Conservation (phyloP, 306 rosid species). For the Alnus glutinosa region DNA sequence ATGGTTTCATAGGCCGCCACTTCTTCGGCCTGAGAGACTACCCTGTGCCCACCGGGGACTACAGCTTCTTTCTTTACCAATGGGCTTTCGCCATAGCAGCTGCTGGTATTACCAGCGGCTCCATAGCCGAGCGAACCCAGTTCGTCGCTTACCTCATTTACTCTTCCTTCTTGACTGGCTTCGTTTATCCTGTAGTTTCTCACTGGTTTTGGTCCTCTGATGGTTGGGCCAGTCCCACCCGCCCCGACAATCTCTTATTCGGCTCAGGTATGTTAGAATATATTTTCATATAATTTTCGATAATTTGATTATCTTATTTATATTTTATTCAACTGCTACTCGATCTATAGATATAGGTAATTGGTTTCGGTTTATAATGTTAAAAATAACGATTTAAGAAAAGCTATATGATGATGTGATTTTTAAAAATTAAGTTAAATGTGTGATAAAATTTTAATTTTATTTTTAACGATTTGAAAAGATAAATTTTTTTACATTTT, state of each 20-base stretch:
- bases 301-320: too few relatives aligned
- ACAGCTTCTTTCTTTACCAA: constrained; percentile 77
- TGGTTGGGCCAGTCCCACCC: constrained; percentile 72
- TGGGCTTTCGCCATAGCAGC: constrained; percentile 91
- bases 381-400: too few relatives aligned
- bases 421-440: too few relatives aligned
- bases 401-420: too few relatives aligned
- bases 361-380: too few relatives aligned
- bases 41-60: constrained; percentile 45
- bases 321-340: too few relatives aligned
- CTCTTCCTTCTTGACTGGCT: constrained; percentile 71
- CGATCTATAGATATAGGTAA: too few relatives aligned
- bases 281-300: too few relatives aligned
- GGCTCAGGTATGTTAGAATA: constrained; percentile 26
- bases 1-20: constrained; percentile 77
- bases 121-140: constrained; percentile 80
- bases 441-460: too few relatives aligned
- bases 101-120: constrained; percentile 79
- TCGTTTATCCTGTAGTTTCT: constrained; percentile 70
- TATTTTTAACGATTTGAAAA: too few relatives aligned
- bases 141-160: constrained; percentile 78
- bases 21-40: constrained; percentile 54
- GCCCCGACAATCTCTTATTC: constrained; percentile 32
- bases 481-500: too few relatives aligned
- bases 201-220: constrained; percentile 79